Percentiles rank a stretch among this genome's conserved stretches.
phyloP scores from a whole-genome alignment of 2,329 filamentous ascomycete genomes.

The Hypoxylon sp. region DNA sequence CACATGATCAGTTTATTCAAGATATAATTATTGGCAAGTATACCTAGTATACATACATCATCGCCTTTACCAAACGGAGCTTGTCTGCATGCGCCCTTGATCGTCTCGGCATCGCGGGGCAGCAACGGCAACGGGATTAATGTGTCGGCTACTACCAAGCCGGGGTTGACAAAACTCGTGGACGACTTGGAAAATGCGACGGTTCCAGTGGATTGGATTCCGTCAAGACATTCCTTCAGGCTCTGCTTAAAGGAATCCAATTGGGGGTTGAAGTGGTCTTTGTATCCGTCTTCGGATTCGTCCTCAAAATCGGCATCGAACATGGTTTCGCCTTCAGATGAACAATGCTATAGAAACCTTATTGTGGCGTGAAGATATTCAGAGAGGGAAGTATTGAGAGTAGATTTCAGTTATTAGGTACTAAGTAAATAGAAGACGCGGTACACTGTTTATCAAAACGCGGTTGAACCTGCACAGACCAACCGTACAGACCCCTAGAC shows the following conservation, averaged over 20 bases:
- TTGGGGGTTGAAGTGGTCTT: too few relatives aligned
- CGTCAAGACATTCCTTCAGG: conserved; percentile 26
- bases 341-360: too few relatives aligned
- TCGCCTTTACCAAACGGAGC: conserved; percentile 55
- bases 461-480: too few relatives aligned
- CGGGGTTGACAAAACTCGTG: conserved; percentile 43
- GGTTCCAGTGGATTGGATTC: conserved; percentile 33
- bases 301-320: not conserved
- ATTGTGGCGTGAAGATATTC: too few relatives aligned
- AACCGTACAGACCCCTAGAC: too few relatives aligned
- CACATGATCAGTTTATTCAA: not conserved
- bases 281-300: too few relatives aligned
- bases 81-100: conserved; percentile 43
- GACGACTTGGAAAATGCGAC: conserved; percentile 35
- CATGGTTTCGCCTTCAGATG: not conserved
- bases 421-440: too few relatives aligned
- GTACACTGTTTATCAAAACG: too few relatives aligned
- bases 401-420: too few relatives aligned
- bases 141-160: conserved; percentile 40
- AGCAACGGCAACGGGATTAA: conserved; percentile 47
- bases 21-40: not conserved
- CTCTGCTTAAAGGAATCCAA: too few relatives aligned
- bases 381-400: too few relatives aligned
- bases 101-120: conserved; percentile 43
- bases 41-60: conserved; percentile 36